Base-by-base conservation (phyloP, 139 green algal species). In the Picochlorum sp. region DNA sequence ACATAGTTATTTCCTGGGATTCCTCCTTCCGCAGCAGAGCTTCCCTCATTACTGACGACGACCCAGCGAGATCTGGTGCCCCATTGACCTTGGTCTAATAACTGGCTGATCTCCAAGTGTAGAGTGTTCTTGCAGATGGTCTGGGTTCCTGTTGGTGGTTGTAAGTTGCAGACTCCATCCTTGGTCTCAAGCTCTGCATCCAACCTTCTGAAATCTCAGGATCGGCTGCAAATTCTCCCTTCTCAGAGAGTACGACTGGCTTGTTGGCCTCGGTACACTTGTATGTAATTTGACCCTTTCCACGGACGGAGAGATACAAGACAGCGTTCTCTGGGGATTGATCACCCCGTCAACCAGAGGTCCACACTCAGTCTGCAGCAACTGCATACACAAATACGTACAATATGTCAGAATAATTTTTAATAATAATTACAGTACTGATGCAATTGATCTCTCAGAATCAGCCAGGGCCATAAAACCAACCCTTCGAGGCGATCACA, bases 61-160 rank as follows among this genome's bases (percentile, higher is more conserved):
- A 32, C 58, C 58, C 58, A 65, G 58, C 58, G 58, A 28, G 21
- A 9, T 32, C 20, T 32, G 58, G 58, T 32, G 23, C 21, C 16
- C 16, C 21, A 7, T 14, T 14, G 13, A 18, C 13, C 26, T 2
- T 30, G 51, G 51, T 6, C 23, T 54, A 13, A 54, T 6, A 3
- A 54, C 47, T 26, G 47, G 47, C 15, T 54, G 16, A 21, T 54
- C 47, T 8, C 47, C 47, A 8, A 54, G n/a, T 10, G 47, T 54
- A 54, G 47, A 26, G 16, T 54, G 6, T 54, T 54, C 47, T 54
- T 21, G 47, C 47, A 20, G 16, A 10, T 26, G 47, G 47, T 54
- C 4, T 54, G 47, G 16, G 47, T 20, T 54, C 0, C n/a, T 54
- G 18, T 54, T 54, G 18, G n/a, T 21, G 1, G 47, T 54, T 21